Evolutionary conservation across 2,329 filamentous ascomycete species (phyloP).

Genomic region (Fusarium sp.): DNA sequence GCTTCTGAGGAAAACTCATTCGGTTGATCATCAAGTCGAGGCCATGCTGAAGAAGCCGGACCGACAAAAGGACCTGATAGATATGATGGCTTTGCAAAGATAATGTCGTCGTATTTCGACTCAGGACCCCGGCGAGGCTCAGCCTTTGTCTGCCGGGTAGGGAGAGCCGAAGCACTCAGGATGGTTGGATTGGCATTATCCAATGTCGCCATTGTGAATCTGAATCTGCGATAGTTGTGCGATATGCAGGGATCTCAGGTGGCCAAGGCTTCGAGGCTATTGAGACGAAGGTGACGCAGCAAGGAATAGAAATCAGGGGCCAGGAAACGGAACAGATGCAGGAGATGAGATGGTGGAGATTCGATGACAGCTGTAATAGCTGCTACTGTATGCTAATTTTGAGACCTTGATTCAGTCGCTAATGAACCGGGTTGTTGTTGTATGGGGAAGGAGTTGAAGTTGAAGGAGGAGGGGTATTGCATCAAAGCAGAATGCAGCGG

Average conservation of each 20-base stretch:
- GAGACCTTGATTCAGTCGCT: conserved; percentile 22
- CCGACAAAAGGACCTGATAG: conserved; percentile 55
- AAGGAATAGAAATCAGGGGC: conserved; percentile 8
- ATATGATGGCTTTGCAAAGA: conserved; percentile 60
- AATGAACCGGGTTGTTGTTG: conserved; percentile 32
- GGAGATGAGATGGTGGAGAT: conserved; percentile 38
- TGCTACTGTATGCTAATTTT: conserved; percentile 33
- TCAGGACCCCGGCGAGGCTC: conserved; percentile 60
- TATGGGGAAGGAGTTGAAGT: conserved; percentile 31
- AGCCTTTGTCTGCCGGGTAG: conserved; percentile 72
- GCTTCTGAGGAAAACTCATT: conserved; percentile 77
- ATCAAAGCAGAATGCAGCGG: conserved; percentile 6
- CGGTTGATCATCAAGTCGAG: conserved; percentile 54
- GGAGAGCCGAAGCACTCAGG: conserved; percentile 86
- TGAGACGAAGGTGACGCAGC: conserved; percentile 10
- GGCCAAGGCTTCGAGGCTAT: conserved; percentile 26
- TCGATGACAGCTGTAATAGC: conserved; percentile 15
- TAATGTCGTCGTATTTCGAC: conserved; percentile 59
- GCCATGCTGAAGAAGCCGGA: conserved; percentile 51
- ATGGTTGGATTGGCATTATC: conserved; percentile 95
- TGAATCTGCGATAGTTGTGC: conserved; percentile 6
- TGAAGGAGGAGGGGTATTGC: conserved; percentile 37
- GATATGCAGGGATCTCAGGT: conserved; percentile 26
- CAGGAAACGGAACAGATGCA: conserved; percentile 3
- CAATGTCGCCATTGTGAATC: conserved; percentile 48